Evolutionary conservation across 306 rosid genomes (phyloP).

Genomic region (Pyrus betulifolia): DNA sequence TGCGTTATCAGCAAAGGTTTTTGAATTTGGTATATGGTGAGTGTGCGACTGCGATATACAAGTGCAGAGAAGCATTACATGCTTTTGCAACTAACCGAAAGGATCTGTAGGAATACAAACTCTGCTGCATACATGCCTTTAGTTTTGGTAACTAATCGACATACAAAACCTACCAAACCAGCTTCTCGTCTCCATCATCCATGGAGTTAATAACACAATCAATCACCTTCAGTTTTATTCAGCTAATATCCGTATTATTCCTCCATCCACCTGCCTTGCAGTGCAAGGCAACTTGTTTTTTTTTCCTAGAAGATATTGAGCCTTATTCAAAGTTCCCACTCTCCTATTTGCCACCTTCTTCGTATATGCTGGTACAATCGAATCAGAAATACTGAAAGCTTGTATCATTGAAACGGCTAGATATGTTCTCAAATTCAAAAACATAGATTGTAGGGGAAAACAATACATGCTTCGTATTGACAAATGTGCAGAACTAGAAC

Average conservation of each 20-base stretch:
- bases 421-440: not conserved
- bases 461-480: not conserved
- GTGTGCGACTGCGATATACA: no score
- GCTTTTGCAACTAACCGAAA: no score
- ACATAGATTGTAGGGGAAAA: not conserved
- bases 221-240: not conserved
- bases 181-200: not conserved
- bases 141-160: not conserved
- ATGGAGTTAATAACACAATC: not conserved
- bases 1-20: no score
- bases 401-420: not conserved
- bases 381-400: not conserved
- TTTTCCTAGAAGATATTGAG: not conserved
- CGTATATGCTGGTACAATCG: no score
- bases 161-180: not conserved
- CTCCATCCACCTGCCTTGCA: not conserved
- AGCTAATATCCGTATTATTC: not conserved
- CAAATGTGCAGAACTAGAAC: no score
- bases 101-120: no score
- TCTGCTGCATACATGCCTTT: no score
- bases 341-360: not conserved
- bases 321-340: not conserved
- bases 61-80: no score
- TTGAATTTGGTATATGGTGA: no score
- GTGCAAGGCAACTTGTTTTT: not conserved